phyloP scores from a whole-genome alignment of 2,329 filamentous ascomycete species.

The Aspergillus sp. region DNA sequence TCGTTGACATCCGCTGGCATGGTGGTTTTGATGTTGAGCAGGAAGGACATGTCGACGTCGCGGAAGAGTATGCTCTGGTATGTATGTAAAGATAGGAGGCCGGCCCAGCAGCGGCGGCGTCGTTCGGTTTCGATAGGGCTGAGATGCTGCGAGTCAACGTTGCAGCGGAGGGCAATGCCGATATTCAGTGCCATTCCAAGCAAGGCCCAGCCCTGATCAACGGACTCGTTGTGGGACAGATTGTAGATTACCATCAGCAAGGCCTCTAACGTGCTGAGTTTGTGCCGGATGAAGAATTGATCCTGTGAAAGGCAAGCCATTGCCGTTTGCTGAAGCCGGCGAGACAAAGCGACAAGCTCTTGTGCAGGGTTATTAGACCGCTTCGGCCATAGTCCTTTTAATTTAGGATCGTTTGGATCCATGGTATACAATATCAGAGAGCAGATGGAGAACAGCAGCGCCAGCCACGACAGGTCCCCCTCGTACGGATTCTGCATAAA shows the following conservation, averaged over 20 bases:
- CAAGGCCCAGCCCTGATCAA: conserved; percentile 28
- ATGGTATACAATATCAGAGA: conserved; percentile 24
- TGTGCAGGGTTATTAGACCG: background rate
- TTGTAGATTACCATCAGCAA: conserved; percentile 33
- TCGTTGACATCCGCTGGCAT: conserved; percentile 28
- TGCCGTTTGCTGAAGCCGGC: conserved; percentile 11
- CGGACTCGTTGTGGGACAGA: conserved; percentile 25
- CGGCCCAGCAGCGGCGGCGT: conserved; percentile 33
- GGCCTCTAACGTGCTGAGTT: conserved; percentile 29
- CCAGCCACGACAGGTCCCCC: conserved; percentile 28
- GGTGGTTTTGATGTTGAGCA: conserved; percentile 16
- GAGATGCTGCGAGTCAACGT: conserved; percentile 21
- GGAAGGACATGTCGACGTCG: conserved; percentile 21
- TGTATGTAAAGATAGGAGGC: conserved; percentile 31
- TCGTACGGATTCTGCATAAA: conserved; percentile 14
- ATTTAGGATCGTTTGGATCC: conserved; percentile 20
- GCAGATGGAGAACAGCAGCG: conserved; percentile 28
- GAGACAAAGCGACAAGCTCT: background rate
- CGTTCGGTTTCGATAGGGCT: conserved; percentile 24
- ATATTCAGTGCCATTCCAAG: conserved; percentile 30
- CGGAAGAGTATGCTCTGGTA: conserved; percentile 29
- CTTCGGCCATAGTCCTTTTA: conserved; percentile 18
- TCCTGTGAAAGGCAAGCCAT: conserved; percentile 31
- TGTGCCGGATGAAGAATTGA: conserved; percentile 29
- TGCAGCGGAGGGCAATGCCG: conserved; percentile 29